phyloP scores from a whole-genome alignment of 345 rosid species.

The Salix udensis region DNA sequence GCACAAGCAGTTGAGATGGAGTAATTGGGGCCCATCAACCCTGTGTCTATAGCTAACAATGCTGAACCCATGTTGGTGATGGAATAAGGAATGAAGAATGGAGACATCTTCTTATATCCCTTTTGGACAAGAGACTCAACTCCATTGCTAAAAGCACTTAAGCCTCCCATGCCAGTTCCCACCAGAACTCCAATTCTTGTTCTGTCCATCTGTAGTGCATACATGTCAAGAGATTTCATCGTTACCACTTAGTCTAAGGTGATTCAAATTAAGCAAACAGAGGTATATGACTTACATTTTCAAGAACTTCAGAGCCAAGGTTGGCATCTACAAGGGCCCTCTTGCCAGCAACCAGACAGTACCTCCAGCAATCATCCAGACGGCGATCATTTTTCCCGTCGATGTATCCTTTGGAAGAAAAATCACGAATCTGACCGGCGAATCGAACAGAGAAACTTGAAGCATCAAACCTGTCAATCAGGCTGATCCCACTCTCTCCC shows the following conservation, averaged over 20 bases:
- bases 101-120: slow-evolving; percentile 57
- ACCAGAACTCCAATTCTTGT: slow-evolving; percentile 57
- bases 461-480: slow-evolving; percentile 61
- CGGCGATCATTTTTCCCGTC: slow-evolving; percentile 65
- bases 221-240: not conserved
- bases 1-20: slow-evolving; percentile 66
- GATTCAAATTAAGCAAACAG: not conserved
- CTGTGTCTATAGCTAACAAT: slow-evolving; percentile 57
- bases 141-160: slow-evolving; percentile 45
- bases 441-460: slow-evolving; percentile 48
- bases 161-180: slow-evolving; percentile 72
- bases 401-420: slow-evolving; percentile 58
- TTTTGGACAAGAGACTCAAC: slow-evolving; percentile 50
- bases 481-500: slow-evolving; percentile 64
- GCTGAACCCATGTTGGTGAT: slow-evolving; percentile 68
- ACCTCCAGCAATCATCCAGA: slow-evolving; percentile 68
- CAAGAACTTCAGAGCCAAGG: slow-evolving; percentile 46
- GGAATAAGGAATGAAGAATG: slow-evolving; percentile 59
- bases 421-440: slow-evolving; percentile 60
- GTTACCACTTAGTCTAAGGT: not conserved
- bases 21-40: slow-evolving; percentile 67
- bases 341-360: slow-evolving; percentile 61
- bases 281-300: slow-evolving; percentile 30
- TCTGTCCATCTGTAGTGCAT: slow-evolving; percentile 46
- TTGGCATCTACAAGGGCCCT: slow-evolving; percentile 53